Evolutionary conservation across 352 stramenopile species (phyloP).

Genomic region (Phytopythium ostracodes): DNA sequence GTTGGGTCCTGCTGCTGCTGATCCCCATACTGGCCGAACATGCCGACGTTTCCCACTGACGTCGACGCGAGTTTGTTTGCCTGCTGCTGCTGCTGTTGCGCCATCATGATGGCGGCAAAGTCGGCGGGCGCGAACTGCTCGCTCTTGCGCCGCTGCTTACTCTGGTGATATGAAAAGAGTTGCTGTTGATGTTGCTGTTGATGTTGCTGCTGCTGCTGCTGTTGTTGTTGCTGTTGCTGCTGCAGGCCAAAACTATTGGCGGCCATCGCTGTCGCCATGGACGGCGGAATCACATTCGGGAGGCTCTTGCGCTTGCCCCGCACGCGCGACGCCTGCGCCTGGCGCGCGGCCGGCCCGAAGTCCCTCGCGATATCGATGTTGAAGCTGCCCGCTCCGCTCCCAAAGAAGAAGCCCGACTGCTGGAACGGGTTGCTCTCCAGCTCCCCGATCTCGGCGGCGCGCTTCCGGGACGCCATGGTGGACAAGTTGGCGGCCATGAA

Average conservation of each 20-base stretch:
- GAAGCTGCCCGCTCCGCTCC: neutral
- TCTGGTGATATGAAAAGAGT: neutral
- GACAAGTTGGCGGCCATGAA: slow-evolving; percentile 8
- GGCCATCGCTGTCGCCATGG: slow-evolving; percentile 12
- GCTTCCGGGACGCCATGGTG: slow-evolving; percentile 4
- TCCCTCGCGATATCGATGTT: slow-evolving; percentile 1
- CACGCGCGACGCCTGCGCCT: slow-evolving; percentile 11
- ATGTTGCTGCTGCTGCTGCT: slow-evolving; percentile 23
- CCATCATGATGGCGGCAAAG: neutral
- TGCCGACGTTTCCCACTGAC: neutral
- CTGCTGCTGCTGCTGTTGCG: slow-evolving; percentile 13
- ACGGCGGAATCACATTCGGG: slow-evolving; percentile 28
- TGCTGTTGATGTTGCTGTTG: slow-evolving; percentile 12
- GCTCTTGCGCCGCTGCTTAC: neutral
- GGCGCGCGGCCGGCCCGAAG: slow-evolving; percentile 19
- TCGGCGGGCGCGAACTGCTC: slow-evolving; percentile 5
- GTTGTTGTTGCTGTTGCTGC: slow-evolving; percentile 17
- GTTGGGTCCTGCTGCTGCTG: neutral
- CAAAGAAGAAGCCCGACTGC: slow-evolving; percentile 8
- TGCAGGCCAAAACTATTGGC: slow-evolving; percentile 14
- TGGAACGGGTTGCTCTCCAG: slow-evolving; percentile 10
- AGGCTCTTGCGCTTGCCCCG: slow-evolving; percentile 42
- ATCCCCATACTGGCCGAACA: neutral
- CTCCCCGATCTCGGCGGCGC: slow-evolving; percentile 10
- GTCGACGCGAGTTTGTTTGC: neutral